phyloP scores from a whole-genome alignment of 2,329 filamentous ascomycete genomes.

The Chaetomium sp. region DNA sequence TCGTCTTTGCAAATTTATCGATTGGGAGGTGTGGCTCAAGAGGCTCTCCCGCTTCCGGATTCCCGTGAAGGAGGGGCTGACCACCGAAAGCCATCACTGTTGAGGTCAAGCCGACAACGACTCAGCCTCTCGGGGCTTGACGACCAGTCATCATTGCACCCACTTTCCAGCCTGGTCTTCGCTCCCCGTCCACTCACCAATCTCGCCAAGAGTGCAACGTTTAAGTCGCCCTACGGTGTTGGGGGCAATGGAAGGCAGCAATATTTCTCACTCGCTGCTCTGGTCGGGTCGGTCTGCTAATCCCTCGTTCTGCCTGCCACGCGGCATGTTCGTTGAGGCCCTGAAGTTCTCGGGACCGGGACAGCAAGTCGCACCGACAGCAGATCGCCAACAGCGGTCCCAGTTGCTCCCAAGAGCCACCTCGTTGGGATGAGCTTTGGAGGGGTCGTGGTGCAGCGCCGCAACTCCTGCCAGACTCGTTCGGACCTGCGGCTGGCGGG shows the following conservation, averaged over 20 bases:
- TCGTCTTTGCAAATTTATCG: conserved; percentile 11
- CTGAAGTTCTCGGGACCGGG: not conserved
- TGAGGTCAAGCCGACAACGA: conserved; percentile 9
- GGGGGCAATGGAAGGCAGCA: conserved; percentile 16
- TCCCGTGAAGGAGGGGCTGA: conserved; percentile 13
- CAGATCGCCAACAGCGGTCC: not conserved
- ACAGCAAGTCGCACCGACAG: not conserved
- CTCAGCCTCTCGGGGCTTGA: conserved; percentile 23
- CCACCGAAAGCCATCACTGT: not conserved
- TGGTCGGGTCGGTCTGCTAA: conserved; percentile 16
- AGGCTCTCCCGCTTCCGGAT: conserved; percentile 15
- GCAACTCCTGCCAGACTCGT: conserved; percentile 18
- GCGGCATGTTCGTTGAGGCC: conserved; percentile 17
- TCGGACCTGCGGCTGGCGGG: conserved; percentile 22
- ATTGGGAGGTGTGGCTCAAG: conserved; percentile 28
- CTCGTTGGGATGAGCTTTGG: not conserved
- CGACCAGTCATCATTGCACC: conserved; percentile 17
- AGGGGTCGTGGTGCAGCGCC: conserved; percentile 14
- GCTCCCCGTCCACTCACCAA: conserved; percentile 19
- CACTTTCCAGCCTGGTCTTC: conserved; percentile 17
- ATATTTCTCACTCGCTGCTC: conserved; percentile 4
- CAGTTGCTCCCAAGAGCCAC: not conserved
- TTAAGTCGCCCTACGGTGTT: conserved; percentile 10
- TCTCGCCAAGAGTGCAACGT: conserved; percentile 28
- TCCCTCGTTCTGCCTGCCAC: conserved; percentile 18